phyloP scores from a whole-genome alignment of 768 basidiomycete genomes.

The Scleroderma citrinum region DNA sequence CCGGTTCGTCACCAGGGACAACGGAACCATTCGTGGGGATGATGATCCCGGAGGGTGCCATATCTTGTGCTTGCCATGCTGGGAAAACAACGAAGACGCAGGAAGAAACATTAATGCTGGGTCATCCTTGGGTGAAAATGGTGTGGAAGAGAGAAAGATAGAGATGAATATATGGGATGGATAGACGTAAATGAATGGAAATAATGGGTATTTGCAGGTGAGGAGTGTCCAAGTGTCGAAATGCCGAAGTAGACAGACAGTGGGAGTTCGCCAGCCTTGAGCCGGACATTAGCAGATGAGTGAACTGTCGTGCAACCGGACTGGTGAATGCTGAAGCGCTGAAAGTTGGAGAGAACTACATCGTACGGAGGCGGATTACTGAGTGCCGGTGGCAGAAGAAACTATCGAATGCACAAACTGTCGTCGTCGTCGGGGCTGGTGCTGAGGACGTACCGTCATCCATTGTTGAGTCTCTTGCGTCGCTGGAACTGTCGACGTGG shows the following conservation, averaged over 20 bases:
- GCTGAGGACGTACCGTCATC: conserved; percentile 80
- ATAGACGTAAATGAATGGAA: conserved; percentile 4
- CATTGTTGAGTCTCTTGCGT: conserved; percentile 36
- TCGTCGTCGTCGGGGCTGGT: conserved; percentile 63
- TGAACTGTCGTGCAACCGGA: conserved; percentile 22
- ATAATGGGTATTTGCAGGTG: neutral
- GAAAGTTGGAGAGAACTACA: conserved; percentile 22
- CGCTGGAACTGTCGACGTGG: conserved; percentile 17
- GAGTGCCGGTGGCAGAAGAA: conserved; percentile 33
- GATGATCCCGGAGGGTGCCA: conserved; percentile 68
- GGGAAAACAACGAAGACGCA: conserved; percentile 34
- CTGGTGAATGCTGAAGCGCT: conserved; percentile 28
- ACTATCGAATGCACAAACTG: conserved; percentile 41
- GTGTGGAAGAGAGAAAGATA: conserved; percentile 17
- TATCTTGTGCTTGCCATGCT: conserved; percentile 85
- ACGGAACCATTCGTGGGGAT: conserved; percentile 52
- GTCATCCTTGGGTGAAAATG: conserved; percentile 31
- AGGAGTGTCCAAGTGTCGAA: conserved; percentile 7
- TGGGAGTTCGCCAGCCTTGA: conserved; percentile 28
- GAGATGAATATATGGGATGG: neutral
- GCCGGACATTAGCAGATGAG: conserved; percentile 23
- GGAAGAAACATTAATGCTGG: conserved; percentile 37
- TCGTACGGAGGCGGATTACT: conserved; percentile 23
- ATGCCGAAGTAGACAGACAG: conserved; percentile 8
- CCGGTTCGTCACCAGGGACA: conserved; percentile 47